A percentile compares a stretch with the other conserved stretches of the same genome.
phyloP scores from a whole-genome alignment of 1,284 basidiomycete genomes.

The Veloporphyrellus conicus region DNA sequence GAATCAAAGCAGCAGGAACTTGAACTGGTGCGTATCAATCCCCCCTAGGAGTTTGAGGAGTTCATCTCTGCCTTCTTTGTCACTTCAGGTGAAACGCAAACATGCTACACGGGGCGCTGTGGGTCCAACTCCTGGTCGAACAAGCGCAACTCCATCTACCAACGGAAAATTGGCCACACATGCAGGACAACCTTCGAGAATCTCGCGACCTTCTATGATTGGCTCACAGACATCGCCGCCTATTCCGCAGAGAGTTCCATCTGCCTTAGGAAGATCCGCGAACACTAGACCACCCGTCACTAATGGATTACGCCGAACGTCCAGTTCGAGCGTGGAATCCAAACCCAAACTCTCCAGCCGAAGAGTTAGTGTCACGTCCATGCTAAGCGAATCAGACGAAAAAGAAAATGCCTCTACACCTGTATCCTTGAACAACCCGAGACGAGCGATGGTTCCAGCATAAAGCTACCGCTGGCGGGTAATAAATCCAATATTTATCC shows the following conservation, averaged over 20 bases:
- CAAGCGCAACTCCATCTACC: slow-evolving; percentile 34
- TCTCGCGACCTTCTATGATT: slow-evolving; percentile 36
- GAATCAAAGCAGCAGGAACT: slow-evolving; percentile 89
- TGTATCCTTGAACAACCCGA: slow-evolving; percentile 11
- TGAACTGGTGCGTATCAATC: slow-evolving; percentile 61
- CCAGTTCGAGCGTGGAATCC: slow-evolving; percentile 19
- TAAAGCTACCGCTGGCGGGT: slow-evolving; percentile 8
- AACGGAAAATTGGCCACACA: slow-evolving; percentile 27
- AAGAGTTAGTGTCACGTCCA: slow-evolving; percentile 21
- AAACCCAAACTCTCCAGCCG: slow-evolving; percentile 16
- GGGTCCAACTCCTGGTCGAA: slow-evolving; percentile 54
- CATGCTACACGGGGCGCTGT: slow-evolving; percentile 58
- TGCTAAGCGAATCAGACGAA: slow-evolving; percentile 24
- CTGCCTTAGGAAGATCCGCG: slow-evolving; percentile 30
- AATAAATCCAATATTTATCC: slow-evolving; percentile 10
- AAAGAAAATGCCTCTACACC: slow-evolving; percentile 23
- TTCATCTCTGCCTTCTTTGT: neutral
- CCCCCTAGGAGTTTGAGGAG: neutral
- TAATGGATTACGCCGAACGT: slow-evolving; percentile 19
- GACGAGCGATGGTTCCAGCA: slow-evolving; percentile 20
- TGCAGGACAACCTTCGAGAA: slow-evolving; percentile 48
- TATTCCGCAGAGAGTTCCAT: slow-evolving; percentile 30
- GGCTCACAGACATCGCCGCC: slow-evolving; percentile 36
- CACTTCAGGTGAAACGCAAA: slow-evolving; percentile 65
- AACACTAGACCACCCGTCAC: slow-evolving; percentile 15